These are phyloP conservation scores for Luvunga scandens DNA, from an alignment of 345 rosid genomes.

Conservation along the genomic window DNA sequence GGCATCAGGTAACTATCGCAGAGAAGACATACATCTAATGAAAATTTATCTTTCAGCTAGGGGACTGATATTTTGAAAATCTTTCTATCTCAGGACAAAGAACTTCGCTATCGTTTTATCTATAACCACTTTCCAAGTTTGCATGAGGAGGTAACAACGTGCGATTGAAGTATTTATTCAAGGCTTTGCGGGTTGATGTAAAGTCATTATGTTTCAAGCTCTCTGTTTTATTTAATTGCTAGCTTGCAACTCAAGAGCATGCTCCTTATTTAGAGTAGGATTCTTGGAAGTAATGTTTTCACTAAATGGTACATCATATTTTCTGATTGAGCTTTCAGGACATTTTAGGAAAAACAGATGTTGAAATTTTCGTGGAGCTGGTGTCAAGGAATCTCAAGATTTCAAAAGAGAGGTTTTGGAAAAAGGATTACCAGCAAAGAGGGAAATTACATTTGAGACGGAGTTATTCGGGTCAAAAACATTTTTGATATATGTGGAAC, in stretches of 20 bases:
- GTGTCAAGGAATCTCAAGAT: constrained; percentile 92
- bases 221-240: not conserved
- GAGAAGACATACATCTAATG: not conserved
- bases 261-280: not conserved
- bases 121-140: constrained; percentile 87
- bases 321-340: constrained; percentile 47
- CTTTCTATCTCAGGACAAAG: constrained; percentile 73
- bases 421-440: constrained; percentile 82
- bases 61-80: not conserved
- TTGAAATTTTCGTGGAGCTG: constrained; percentile 88
- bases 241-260: not conserved
- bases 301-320: not conserved
- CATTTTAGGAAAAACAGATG: constrained; percentile 83
- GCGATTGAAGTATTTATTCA: constrained; percentile 23
- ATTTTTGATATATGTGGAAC: constrained; percentile 83
- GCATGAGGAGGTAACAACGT: constrained; percentile 63
- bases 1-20: constrained; percentile 67
- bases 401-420: constrained; percentile 91
- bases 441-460: constrained; percentile 89
- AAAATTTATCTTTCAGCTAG: constrained; percentile 5
- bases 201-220: not conserved
- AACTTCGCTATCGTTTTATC: constrained; percentile 81
- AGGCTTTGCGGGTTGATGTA: constrained; percentile 6
- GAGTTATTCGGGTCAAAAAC: constrained; percentile 83
- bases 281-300: not conserved